Base-by-base conservation (phyloP, 768 basidiomycete genomes). In the Multifurca ochricompacta region DNA sequence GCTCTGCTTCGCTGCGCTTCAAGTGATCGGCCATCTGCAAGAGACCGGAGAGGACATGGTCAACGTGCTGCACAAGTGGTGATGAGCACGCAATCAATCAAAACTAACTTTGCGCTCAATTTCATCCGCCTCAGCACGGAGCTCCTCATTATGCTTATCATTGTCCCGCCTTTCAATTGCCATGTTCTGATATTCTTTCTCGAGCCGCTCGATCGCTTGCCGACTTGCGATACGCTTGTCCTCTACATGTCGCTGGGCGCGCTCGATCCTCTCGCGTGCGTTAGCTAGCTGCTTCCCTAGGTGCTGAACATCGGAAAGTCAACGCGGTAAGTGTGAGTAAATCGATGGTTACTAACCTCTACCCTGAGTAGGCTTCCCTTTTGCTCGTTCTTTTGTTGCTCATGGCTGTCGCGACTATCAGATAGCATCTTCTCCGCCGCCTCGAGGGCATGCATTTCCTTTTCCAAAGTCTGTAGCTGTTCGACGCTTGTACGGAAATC, bases 151-250 rank as follows among this genome's bases (percentile, higher is more conserved):
- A 49, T 87, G 80, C 54, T 81, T 81, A 61, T 89, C 88, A 52
- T 88, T 89, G 51, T 88, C 85, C 42, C 82, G 72, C 45, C 91
- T 74, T 64, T 88, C 88, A 14, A 79, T 60, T 16, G 77, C 79
- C 86, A 91, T 90, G 58, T 83, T 76, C 42, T 86, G 81, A 65
- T 88, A 91, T 68, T 92, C 87, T 34, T 71, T 75, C 64, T 91
- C 82, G 18, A 95, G 73, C 11, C 81, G 77, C 47, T 86, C 83
- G 52, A 93, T 83, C 6, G 82, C 85, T 56, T 79, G 75, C 58
- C 85, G 82, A 61, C 81, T 85, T n/a, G 82, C 77, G 11, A 74
- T 63, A 51, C 85, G 82, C 67, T 87, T 87, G 53, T 93, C 91
- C 66, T 88, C 86, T 6, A 84, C 83, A 58, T 87, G 85, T 56